phyloP scores from a whole-genome alignment of 2,329 filamentous ascomycete genomes.

The Penicillium sp. region DNA sequence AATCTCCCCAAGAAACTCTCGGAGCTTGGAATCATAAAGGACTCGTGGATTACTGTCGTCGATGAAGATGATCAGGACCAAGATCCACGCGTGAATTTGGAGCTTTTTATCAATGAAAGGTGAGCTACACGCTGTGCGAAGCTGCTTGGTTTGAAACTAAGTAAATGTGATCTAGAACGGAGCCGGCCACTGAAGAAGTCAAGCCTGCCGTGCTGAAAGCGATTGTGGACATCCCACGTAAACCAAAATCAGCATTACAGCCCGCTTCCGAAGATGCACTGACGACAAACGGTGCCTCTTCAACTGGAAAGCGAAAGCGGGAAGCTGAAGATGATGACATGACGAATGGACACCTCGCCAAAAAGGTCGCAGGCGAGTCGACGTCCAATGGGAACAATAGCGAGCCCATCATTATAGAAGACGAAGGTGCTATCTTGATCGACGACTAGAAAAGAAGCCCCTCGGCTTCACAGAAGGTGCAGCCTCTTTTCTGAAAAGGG shows the following conservation, averaged over 20 bases:
- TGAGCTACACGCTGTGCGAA: slow-evolving; percentile 13
- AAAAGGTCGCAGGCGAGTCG: slow-evolving; percentile 35
- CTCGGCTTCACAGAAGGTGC: not conserved
- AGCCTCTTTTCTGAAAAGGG: not conserved
- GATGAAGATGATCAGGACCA: slow-evolving; percentile 71
- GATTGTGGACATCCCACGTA: slow-evolving; percentile 49
- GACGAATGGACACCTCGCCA: slow-evolving; percentile 38
- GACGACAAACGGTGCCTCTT: slow-evolving; percentile 22
- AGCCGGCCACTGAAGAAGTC: slow-evolving; percentile 34
- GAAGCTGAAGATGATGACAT: slow-evolving; percentile 43
- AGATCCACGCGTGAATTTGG: slow-evolving; percentile 71
- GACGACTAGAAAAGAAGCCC: slow-evolving; percentile 50
- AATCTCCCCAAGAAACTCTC: slow-evolving; percentile 77
- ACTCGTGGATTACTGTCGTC: slow-evolving; percentile 78
- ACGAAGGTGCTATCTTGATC: slow-evolving; percentile 65
- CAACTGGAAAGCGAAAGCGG: slow-evolving; percentile 45
- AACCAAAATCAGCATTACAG: slow-evolving; percentile 40
- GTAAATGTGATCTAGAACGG: slow-evolving; percentile 16
- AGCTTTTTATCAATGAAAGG: slow-evolving; percentile 55
- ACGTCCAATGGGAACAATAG: slow-evolving; percentile 43
- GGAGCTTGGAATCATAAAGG: slow-evolving; percentile 72
- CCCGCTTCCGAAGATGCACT: slow-evolving; percentile 27
- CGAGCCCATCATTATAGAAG: slow-evolving; percentile 50
- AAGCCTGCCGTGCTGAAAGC: slow-evolving; percentile 43
- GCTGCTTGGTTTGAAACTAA: slow-evolving; percentile 12